Conservation (phyloP, 1,139 yeast genomes). For the Saccharomycopsis hybrid region DNA sequence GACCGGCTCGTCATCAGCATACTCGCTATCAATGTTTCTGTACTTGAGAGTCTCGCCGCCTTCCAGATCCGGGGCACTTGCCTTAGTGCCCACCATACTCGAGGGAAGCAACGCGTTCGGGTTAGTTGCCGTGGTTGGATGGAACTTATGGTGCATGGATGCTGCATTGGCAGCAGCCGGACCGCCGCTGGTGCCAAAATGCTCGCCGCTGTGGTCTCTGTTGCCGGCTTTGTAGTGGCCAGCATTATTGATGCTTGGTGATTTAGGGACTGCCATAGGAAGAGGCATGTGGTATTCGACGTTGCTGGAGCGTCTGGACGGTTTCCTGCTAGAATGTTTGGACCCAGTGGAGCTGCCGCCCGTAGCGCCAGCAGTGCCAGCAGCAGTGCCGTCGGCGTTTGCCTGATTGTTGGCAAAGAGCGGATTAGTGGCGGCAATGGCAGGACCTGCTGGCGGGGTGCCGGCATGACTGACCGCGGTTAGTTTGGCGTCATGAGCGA, state of each 20-base stretch:
- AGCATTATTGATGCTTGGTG: too few species aligned
- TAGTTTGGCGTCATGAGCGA: conserved; percentile 65
- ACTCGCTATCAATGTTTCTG: conserved; percentile 14
- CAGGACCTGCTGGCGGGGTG: conserved; percentile 1
- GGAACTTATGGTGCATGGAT: too few species aligned
- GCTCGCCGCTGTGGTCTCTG: too few species aligned
- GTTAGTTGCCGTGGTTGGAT: background rate
- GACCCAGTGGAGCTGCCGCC: background rate
- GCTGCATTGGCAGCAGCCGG: too few species aligned
- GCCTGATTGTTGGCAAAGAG: too few species aligned
- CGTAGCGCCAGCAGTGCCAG: background rate
- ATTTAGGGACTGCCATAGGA: conserved; percentile 28
- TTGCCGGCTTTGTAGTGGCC: too few species aligned
- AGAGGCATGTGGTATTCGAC: too few species aligned
- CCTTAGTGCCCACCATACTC: background rate
- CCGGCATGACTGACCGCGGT: conserved; percentile 50
- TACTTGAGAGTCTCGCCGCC: too few species aligned
- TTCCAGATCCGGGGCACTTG: too few species aligned
- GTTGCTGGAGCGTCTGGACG: too few species aligned
- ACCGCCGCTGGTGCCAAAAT: too few species aligned
- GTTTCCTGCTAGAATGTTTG: conserved; percentile 5
- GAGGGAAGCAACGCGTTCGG: background rate
- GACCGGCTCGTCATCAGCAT: conserved; percentile 33
- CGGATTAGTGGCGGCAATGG: background rate
- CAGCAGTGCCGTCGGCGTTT: background rate